Evolutionary conservation across 208 protist species (phyloP).

Genomic region (Naegleria gruberi): DNA sequence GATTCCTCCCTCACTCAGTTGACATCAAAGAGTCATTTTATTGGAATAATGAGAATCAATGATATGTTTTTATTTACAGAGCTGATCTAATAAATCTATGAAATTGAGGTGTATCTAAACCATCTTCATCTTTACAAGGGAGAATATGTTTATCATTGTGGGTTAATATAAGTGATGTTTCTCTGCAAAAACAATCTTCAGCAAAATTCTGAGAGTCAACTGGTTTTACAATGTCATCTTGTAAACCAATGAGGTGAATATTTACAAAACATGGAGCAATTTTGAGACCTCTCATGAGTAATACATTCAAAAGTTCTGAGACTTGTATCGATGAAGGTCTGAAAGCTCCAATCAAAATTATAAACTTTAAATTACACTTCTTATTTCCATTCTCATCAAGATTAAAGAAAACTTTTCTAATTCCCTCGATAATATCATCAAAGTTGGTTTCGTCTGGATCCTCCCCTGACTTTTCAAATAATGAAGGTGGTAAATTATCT

Average conservation of each 20-base stretch:
- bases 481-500: background rate
- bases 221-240: background rate
- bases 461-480: background rate
- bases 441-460: background rate
- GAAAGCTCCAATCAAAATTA: background rate
- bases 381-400: background rate
- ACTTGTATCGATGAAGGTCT: background rate
- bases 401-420: background rate
- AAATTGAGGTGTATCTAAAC: background rate
- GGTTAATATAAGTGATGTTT: background rate
- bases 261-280: background rate
- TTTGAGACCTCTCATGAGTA: background rate
- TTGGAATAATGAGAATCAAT: too few species aligned
- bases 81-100: background rate
- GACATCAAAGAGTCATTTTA: too few species aligned
- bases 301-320: background rate
- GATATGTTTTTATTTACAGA: background rate
- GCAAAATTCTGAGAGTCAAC: background rate
- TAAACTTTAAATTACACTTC: background rate
- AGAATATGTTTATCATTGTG: background rate
- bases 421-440: background rate
- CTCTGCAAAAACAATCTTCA: background rate
- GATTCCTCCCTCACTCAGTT: too few species aligned
- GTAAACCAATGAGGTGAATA: background rate
- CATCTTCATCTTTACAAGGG: background rate